These are phyloP conservation scores for Xenosphaeropsis pyriputrescens DNA, from an alignment of 2,329 filamentous ascomycete species.

Conservation along the genomic window DNA sequence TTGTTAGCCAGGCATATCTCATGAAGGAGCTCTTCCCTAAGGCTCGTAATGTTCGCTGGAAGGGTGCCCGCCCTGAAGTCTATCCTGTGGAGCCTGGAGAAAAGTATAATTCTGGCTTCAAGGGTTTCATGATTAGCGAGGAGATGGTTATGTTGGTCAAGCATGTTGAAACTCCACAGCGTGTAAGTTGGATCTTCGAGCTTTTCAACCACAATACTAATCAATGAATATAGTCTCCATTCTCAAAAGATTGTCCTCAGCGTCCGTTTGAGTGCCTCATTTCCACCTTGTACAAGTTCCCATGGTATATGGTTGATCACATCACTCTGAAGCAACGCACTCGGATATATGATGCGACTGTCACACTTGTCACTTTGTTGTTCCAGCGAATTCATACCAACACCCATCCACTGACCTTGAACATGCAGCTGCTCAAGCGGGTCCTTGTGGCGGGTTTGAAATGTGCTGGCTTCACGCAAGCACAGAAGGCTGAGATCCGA, in stretches of 20 bases:
- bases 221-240: constrained; percentile 32
- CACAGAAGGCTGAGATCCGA: constrained; percentile 46
- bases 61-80: constrained; percentile 27
- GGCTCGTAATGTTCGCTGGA: constrained; percentile 40
- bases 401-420: constrained; percentile 29
- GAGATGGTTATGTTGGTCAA: constrained; percentile 50
- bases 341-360: constrained; percentile 33
- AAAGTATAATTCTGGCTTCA: constrained; percentile 34
- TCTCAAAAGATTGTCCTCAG: constrained; percentile 44
- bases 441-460: constrained; percentile 34
- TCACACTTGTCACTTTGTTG: constrained; percentile 32
- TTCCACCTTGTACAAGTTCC: constrained; percentile 34
- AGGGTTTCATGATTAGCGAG: constrained; percentile 44
- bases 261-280: constrained; percentile 52
- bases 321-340: constrained; percentile 44
- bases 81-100: constrained; percentile 20
- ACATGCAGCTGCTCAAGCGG: constrained; percentile 34
- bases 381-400: constrained; percentile 23
- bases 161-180: constrained; percentile 44
- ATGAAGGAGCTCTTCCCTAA: constrained; percentile 50
- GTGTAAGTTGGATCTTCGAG: constrained; percentile 30
- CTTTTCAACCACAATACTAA: constrained; percentile 1
- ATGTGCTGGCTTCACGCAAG: constrained; percentile 44
- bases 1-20: constrained; percentile 38
- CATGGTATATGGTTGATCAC: constrained; percentile 40